phyloP scores from a whole-genome alignment of 768 basidiomycete genomes.

The Candolleomyces efflorescens region DNA sequence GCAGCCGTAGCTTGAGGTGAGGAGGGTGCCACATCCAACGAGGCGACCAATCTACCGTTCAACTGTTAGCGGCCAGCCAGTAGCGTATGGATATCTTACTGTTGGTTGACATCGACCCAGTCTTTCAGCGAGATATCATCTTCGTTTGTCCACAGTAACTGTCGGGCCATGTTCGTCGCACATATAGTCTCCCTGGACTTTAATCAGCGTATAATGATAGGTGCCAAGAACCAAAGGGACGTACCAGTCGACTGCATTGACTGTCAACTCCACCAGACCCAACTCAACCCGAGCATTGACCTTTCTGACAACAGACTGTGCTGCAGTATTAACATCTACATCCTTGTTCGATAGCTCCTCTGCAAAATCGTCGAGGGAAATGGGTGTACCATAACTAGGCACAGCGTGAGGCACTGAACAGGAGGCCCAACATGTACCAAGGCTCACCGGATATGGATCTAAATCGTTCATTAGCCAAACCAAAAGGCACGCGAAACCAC shows the following conservation, averaged over 20 bases:
- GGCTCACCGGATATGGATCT: conserved; percentile 21
- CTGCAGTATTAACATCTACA: conserved; percentile 29
- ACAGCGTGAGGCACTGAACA: neutral
- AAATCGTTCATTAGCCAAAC: neutral
- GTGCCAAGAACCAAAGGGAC: conserved; percentile 9
- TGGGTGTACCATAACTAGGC: conserved; percentile 51
- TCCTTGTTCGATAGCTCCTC: conserved; percentile 37
- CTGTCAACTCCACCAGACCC: conserved; percentile 46
- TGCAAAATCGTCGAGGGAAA: conserved; percentile 45
- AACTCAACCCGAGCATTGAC: conserved; percentile 49
- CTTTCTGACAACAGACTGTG: conserved; percentile 50
- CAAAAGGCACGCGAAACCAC: conserved; percentile 14
- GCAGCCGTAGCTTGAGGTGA: conserved; percentile 18
- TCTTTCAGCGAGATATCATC: conserved; percentile 40
- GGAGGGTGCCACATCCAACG: neutral
- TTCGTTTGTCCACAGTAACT: conserved; percentile 52
- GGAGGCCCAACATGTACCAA: too few relatives aligned
- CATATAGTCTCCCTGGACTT: conserved; percentile 53
- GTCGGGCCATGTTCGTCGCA: conserved; percentile 52
- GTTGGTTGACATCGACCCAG: conserved; percentile 54
- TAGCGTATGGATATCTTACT: conserved; percentile 33
- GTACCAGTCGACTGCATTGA: conserved; percentile 69
- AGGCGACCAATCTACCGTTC: neutral
- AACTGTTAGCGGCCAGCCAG: neutral
- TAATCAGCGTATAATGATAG: conserved; percentile 2